Percentiles rank a stretch among this genome's conserved stretches.
Conservation (phyloP, 768 basidiomycete genomes). For the Krasilnikovozyma curviuscula region DNA sequence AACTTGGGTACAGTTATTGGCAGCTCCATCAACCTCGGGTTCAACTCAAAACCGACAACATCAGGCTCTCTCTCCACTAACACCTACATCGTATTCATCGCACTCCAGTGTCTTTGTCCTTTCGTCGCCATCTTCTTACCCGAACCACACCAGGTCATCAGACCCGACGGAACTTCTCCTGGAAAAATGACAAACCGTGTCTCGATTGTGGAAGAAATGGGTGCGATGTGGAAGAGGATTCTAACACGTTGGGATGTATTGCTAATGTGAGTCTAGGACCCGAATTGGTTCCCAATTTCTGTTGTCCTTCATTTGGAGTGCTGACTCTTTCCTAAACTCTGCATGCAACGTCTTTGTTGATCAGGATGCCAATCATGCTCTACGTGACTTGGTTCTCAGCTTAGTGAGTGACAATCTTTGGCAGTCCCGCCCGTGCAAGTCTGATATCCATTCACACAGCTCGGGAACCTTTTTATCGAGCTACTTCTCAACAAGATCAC, state of each 20-base stretch:
- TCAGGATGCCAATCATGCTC: slow-evolving; percentile 3
- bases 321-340: too few relatives aligned
- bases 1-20: slow-evolving; percentile 18
- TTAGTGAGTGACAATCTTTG: background rate
- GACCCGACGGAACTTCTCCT: background rate
- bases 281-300: too few relatives aligned
- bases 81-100: slow-evolving; percentile 10
- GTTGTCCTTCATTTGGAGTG: too few relatives aligned
- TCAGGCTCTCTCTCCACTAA: slow-evolving; percentile 1
- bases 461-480: slow-evolving; percentile 3
- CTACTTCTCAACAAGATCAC: slow-evolving; percentile 7
- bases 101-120: slow-evolving; percentile 1
- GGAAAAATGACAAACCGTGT: slow-evolving; percentile 1
- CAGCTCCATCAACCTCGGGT: slow-evolving; percentile 20
- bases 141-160: slow-evolving; percentile 6
- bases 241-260: too few relatives aligned
- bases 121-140: slow-evolving; percentile 3
- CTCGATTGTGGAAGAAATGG: slow-evolving; percentile 2
- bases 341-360: background rate
- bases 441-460: background rate
- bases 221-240: too few relatives aligned
- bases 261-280: too few relatives aligned
- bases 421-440: too few relatives aligned
- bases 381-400: background rate
- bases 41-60: slow-evolving; percentile 16